A percentile compares a stretch with the other conserved stretches of the same genome.
phyloP scores from a whole-genome alignment of 2,329 filamentous ascomycete genomes.

The Colletotrichum sp. region DNA sequence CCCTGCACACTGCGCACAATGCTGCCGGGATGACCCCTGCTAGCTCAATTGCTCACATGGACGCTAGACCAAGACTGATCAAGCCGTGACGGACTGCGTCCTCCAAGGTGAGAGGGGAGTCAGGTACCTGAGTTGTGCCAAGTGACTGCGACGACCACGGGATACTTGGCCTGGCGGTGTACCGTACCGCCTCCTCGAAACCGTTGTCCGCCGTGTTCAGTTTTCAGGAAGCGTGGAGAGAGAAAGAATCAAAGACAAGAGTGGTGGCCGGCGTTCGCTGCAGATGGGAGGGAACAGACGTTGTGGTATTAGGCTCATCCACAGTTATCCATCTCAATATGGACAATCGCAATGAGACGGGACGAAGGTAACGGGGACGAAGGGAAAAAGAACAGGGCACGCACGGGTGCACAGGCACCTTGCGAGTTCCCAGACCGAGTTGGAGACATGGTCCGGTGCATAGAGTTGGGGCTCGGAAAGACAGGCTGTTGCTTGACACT shows the following conservation, averaged over 20 bases:
- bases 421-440: not conserved
- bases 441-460: not conserved
- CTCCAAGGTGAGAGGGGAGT: not conserved
- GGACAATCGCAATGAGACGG: slow-evolving; percentile 2
- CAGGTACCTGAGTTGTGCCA: slow-evolving; percentile 12
- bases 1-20: not conserved
- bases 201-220: not conserved
- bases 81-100: slow-evolving; percentile 13
- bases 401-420: slow-evolving; percentile 5
- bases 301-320: slow-evolving; percentile 6
- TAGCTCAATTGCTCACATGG: slow-evolving; percentile 25
- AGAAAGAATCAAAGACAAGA: not conserved
- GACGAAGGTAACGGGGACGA: slow-evolving; percentile 1
- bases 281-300: not conserved
- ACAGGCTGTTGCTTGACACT: not conserved
- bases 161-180: slow-evolving; percentile 7
- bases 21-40: slow-evolving; percentile 30
- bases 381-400: not conserved
- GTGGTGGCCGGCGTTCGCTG: not conserved
- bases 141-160: not conserved
- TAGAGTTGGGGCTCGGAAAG: not conserved
- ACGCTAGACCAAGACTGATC: slow-evolving; percentile 9
- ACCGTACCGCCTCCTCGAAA: not conserved
- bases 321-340: slow-evolving; percentile 12
- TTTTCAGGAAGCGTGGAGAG: not conserved